A percentile compares a stretch with the other conserved stretches of the same genome.
Evolutionary conservation across 305 asterid species (phyloP).

Genomic region (Solanum hybrid): DNA sequence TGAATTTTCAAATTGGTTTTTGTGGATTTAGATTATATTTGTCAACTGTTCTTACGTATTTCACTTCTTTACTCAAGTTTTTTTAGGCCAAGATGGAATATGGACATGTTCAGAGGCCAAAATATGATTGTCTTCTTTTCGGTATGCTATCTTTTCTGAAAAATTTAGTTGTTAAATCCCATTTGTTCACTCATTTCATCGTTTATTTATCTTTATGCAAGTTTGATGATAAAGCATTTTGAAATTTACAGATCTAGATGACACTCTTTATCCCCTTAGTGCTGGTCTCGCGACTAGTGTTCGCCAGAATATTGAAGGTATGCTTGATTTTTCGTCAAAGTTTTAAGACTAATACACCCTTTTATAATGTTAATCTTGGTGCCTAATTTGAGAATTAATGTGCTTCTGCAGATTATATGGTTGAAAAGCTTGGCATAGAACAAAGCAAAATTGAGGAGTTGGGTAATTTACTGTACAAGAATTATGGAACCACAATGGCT

Average conservation of each 20-base stretch:
- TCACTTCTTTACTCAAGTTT: conserved; percentile 21
- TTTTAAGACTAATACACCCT: not conserved
- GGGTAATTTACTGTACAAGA: conserved; percentile 59
- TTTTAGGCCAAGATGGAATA: conserved; percentile 51
- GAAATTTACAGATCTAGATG: conserved; percentile 64
- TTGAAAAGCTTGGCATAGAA: conserved; percentile 64
- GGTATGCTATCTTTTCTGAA: conserved; percentile 27
- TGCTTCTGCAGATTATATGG: conserved; percentile 53
- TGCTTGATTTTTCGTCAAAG: not conserved
- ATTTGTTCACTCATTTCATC: not conserved
- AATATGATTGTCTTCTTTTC: conserved; percentile 76
- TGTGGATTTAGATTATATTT: conserved; percentile 10
- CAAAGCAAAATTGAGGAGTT: conserved; percentile 51
- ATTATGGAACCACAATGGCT: conserved; percentile 95
- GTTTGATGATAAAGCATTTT: not conserved
- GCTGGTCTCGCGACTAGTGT: conserved; percentile 60
- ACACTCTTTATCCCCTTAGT: conserved; percentile 79
- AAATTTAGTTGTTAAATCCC: not conserved
- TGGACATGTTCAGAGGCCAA: conserved; percentile 54
- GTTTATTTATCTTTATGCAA: not conserved
- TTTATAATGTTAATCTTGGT: not conserved
- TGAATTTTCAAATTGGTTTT: conserved; percentile 9
- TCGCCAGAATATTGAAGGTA: conserved; percentile 75
- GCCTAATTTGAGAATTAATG: conserved; percentile 1
- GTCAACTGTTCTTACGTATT: conserved; percentile 23